Conservation (phyloP, 129 eudicot species). For the Artemisia annua region DNA sequence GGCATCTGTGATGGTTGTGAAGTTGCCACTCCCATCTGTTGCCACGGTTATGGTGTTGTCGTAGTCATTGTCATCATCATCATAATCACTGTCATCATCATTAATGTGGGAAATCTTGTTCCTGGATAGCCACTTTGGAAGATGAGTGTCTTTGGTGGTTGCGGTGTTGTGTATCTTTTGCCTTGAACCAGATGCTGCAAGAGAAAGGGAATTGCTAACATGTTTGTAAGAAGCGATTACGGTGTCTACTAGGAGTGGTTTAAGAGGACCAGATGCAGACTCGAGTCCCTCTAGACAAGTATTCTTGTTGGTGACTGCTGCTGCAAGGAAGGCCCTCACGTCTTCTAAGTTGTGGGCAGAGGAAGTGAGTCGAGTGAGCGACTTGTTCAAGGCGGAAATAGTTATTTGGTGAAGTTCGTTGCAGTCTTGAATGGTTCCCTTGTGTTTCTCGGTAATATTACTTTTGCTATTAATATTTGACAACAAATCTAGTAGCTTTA, state of each 20-base stretch:
- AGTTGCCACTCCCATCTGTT: conserved; percentile 76
- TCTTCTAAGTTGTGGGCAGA: conserved; percentile 34
- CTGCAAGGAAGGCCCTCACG: conserved; percentile 65
- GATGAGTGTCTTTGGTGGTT: neutral
- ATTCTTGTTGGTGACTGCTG: conserved; percentile 76
- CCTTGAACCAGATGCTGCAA: conserved; percentile 24
- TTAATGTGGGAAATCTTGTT: conserved; percentile 18
- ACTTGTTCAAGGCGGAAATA: conserved; percentile 41
- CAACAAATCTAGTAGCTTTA: conserved; percentile 49
- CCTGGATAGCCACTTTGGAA: neutral
- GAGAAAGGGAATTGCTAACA: conserved; percentile 69
- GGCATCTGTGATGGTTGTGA: conserved; percentile 63
- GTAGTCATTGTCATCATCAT: conserved; percentile 26
- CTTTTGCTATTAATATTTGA: conserved; percentile 15
- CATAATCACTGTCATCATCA: conserved; percentile 8
- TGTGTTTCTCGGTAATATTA: conserved; percentile 59
- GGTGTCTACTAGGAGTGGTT: conserved; percentile 47
- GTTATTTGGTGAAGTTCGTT: conserved; percentile 75
- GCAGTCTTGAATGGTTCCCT: conserved; percentile 81
- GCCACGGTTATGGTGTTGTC: conserved; percentile 56
- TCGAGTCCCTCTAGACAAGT: conserved; percentile 87
- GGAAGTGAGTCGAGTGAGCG: conserved; percentile 34
- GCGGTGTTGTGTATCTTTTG: neutral
- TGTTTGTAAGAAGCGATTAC: conserved; percentile 48
- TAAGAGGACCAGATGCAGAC: conserved; percentile 68